Evolutionary conservation across 164 flowering plant genomes (phyloP), one percentile per base, ranked within the genome.

Genomic region (Magnolia kwangsiensis): DNA sequence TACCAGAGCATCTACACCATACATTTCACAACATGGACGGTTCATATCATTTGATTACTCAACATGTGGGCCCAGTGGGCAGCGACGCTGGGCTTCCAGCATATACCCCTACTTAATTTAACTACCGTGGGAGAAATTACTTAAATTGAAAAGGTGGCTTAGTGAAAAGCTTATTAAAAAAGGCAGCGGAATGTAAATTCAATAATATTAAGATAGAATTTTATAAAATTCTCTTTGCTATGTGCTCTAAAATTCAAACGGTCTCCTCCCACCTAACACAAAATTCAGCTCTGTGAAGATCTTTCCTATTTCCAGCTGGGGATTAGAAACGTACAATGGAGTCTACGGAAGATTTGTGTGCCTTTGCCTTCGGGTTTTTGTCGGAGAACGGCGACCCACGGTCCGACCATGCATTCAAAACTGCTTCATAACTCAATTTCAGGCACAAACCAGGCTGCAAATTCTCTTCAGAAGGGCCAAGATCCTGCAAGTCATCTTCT

Each of bases 331-430:
- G 24, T 89, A 94, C 98, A 75, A 85, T 79, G 24, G 85, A 83
- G 64, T 94, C 90, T 19, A 67, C 27, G 7, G 79, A 67, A 8
- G 77, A 83, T 78, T 84, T 89, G 2, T 87, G 61, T 18, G 86
- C 23, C 7, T 79, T 87, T 29, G 77, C 67, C 61, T 55, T 55
- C 18, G 61, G 4, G 20, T 67, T 13, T 31, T 88, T 92, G 2
- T 87, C 89, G 51, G 92, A 78, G 58, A 88, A 94, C 1, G 96
- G 91, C 50, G 88, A 87, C 11, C 61, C 61, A 1, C 83, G 82
- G 75, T 82, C 91, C 1, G 95, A 90, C 98, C 98, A 94, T 5
- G 85, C 93, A 1, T 73, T 82, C 80, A 87, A 29, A 31, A 94
- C 90, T 24, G 80, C 81, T 6, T 92, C 91, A 79, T 88, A 88